Evolutionary conservation across 257 asterid species (phyloP).

Genomic region (Fraxinus cuspidata): DNA sequence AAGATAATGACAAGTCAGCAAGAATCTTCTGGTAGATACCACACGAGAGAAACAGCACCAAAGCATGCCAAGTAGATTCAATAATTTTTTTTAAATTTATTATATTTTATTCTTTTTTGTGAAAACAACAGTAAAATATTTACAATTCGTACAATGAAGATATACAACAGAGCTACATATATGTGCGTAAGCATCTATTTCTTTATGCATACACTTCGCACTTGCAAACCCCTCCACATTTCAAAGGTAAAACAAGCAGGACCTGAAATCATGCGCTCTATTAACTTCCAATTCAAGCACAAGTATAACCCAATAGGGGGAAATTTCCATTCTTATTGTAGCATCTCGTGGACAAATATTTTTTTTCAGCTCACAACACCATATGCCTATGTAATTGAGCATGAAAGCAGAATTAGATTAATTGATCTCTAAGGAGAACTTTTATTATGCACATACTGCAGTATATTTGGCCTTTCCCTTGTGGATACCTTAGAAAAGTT

Average conservation of each 20-base stretch:
- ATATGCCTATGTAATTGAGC: neutral
- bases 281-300: conserved; percentile 3
- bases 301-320: neutral
- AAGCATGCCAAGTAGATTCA: neutral
- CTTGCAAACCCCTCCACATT: neutral
- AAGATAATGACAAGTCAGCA: neutral
- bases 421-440: conserved; percentile 9
- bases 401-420: neutral
- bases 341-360: conserved; percentile 1
- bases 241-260: neutral
- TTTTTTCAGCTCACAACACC: neutral
- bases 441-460: conserved; percentile 15
- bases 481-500: conserved; percentile 71
- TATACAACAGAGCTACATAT: neutral
- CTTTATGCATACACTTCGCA: neutral
- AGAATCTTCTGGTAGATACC: neutral
- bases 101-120: neutral
- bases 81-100: neutral
- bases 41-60: conserved; percentile 2
- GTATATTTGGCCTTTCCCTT: neutral
- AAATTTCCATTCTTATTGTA: conserved; percentile 5
- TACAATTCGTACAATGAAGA: neutral
- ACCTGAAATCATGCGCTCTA: conserved; percentile 6
- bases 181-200: neutral
- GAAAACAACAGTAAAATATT: neutral